These are phyloP conservation scores for Penicillium tannophilum DNA, from an alignment of 495 filamentous ascomycete species.

Conservation along the genomic window DNA sequence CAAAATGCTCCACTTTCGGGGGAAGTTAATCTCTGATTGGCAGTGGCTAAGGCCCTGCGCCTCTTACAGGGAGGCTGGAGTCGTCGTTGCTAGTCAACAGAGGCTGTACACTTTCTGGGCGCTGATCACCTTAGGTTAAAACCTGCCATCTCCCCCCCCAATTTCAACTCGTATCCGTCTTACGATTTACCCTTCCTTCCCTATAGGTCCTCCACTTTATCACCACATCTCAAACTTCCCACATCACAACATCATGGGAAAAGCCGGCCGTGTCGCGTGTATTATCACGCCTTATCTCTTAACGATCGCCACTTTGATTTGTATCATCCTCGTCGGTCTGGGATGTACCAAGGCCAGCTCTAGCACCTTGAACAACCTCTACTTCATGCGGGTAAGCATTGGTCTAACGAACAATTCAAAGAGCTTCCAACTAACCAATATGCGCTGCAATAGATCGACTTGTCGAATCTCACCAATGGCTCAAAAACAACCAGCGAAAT, in stretches of 20 bases:
- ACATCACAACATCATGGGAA: constrained; percentile 56
- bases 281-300: constrained; percentile 78
- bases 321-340: constrained; percentile 70
- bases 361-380: constrained; percentile 53
- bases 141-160: background rate
- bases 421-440: constrained; percentile 4
- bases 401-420: no score
- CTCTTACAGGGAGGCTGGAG: constrained; percentile 29
- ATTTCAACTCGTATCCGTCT: background rate
- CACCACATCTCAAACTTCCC: background rate
- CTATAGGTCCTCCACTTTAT: background rate
- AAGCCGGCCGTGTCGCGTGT: constrained; percentile 75
- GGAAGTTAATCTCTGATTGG: constrained; percentile 15
- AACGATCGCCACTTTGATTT: constrained; percentile 71
- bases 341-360: constrained; percentile 69
- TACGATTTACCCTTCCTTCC: background rate
- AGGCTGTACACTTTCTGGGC: constrained; percentile 10
- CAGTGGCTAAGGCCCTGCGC: constrained; percentile 18
- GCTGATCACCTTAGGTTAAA: constrained; percentile 22
- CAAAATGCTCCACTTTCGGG: background rate
- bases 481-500: constrained; percentile 27
- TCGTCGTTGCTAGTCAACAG: constrained; percentile 9
- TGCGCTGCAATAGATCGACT: constrained; percentile 34
- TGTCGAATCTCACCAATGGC: constrained; percentile 40
- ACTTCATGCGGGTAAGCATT: constrained; percentile 68